Percentiles rank a stretch among this genome's conserved stretches.
phyloP scores from a whole-genome alignment of 768 basidiomycete species.

The Mycena pura region DNA sequence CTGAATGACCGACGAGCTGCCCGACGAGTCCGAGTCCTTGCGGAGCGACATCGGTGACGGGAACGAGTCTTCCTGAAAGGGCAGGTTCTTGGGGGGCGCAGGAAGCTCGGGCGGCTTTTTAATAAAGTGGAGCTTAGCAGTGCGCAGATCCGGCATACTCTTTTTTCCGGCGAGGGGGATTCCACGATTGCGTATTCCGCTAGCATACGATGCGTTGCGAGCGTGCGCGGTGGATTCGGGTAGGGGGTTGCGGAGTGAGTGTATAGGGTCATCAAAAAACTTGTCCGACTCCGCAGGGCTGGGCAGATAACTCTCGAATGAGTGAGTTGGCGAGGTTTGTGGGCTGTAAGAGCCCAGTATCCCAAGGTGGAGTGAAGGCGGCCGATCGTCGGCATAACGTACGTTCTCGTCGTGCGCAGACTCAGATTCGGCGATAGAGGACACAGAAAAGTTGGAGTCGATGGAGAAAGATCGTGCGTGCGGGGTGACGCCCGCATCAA shows the following conservation, averaged over 20 bases:
- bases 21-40: conserved; percentile 55
- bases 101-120: conserved; percentile 36
- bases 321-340: conserved; percentile 53
- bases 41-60: conserved; percentile 48
- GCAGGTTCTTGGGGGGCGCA: conserved; percentile 20
- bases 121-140: conserved; percentile 48
- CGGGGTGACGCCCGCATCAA: conserved; percentile 47
- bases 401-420: conserved; percentile 39
- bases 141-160: conserved; percentile 85
- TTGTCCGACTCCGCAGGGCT: conserved; percentile 63
- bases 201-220: conserved; percentile 59
- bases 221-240: conserved; percentile 41
- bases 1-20: conserved; percentile 32
- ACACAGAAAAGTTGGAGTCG: conserved; percentile 62
- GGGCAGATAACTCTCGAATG: conserved; percentile 61
- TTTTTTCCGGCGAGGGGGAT: conserved; percentile 63
- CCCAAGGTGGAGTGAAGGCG: conserved; percentile 57
- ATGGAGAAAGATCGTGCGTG: conserved; percentile 68
- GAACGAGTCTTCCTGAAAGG: conserved; percentile 40
- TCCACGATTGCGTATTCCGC: conserved; percentile 42
- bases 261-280: conserved; percentile 50
- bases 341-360: conserved; percentile 48
- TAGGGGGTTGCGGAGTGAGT: conserved; percentile 30
- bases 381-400: conserved; percentile 42
- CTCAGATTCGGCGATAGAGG: conserved; percentile 49